Evolutionary conservation across 495 filamentous ascomycete genomes (phyloP).

Genomic region (Penicillium turbatum): DNA sequence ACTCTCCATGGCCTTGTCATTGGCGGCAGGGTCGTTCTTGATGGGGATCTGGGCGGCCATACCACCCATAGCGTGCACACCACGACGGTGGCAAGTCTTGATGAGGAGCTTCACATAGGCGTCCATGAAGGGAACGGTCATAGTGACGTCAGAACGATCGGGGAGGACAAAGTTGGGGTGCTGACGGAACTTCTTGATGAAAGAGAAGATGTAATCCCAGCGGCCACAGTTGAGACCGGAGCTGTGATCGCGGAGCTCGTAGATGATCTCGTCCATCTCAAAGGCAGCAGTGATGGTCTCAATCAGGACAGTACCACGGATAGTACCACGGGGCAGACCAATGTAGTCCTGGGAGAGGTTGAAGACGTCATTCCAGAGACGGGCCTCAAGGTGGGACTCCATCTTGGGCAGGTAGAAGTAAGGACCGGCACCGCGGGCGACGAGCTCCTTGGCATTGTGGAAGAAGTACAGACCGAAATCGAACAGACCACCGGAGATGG

Average conservation of each 20-base stretch:
- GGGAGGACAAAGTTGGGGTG: constrained; percentile 90
- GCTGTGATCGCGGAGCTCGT: constrained; percentile 95
- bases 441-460: constrained; percentile 91
- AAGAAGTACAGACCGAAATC: constrained; percentile 99
- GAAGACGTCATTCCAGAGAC: constrained; percentile 99
- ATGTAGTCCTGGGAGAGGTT: constrained; percentile 93
- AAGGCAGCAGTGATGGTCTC: constrained; percentile 99
- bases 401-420: constrained; percentile 99
- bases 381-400: constrained; percentile 95
- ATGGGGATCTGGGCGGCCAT: constrained; percentile 99
- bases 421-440: constrained; percentile 78
- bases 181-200: constrained; percentile 99
- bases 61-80: constrained; percentile 97
- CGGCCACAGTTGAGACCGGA: constrained; percentile 96
- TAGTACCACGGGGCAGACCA: constrained; percentile 83
- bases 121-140: constrained; percentile 99
- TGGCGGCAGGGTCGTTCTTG: constrained; percentile 85
- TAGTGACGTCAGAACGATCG: constrained; percentile 86
- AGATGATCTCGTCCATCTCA: constrained; percentile 99
- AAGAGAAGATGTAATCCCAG: constrained; percentile 99
- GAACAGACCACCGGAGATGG: constrained; percentile 89
- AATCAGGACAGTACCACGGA: constrained; percentile 93
- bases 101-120: constrained; percentile 94
- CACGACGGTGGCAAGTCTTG: constrained; percentile 92
- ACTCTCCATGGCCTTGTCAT: constrained; percentile 90